These are phyloP conservation scores for Penicillium simplicissimum DNA, from an alignment of 495 filamentous ascomycete species.

Conservation along the genomic window DNA sequence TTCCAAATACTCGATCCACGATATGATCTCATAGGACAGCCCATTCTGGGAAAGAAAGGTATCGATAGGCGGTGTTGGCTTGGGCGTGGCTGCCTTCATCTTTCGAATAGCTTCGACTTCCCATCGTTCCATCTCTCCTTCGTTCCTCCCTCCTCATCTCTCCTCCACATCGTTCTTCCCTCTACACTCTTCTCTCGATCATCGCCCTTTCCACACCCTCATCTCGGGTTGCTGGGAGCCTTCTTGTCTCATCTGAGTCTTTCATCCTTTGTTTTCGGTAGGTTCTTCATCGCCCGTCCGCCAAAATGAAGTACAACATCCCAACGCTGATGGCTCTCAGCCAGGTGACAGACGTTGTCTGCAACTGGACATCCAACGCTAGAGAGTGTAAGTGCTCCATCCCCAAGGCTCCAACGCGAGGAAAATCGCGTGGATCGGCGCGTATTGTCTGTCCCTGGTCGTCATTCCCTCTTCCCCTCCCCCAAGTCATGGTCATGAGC, in stretches of 20 bases:
- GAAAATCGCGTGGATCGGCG: neutral
- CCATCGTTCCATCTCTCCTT: neutral
- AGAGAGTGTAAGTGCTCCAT: conserved; percentile 21
- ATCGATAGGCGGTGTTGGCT: neutral
- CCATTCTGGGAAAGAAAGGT: too few species aligned
- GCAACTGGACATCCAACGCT: conserved; percentile 26
- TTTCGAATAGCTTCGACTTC: neutral
- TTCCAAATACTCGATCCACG: neutral
- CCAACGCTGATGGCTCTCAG: conserved; percentile 40
- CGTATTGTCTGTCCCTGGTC: neutral
- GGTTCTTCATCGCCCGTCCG: neutral
- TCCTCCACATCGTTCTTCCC: neutral
- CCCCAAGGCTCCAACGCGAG: neutral
- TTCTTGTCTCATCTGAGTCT: neutral
- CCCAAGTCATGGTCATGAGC: neutral
- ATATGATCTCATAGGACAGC: neutral
- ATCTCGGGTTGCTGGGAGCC: neutral
- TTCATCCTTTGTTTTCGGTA: conserved; percentile 7
- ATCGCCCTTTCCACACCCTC: neutral
- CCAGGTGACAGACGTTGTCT: conserved; percentile 31
- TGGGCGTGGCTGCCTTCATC: neutral
- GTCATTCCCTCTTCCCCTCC: neutral
- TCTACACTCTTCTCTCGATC: neutral
- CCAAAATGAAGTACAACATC: conserved; percentile 43
- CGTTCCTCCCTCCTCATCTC: neutral